A percentile compares a stretch with the other conserved stretches of the same genome.
phyloP scores from a whole-genome alignment of 495 filamentous ascomycete genomes.

The Evernia prunastri region DNA sequence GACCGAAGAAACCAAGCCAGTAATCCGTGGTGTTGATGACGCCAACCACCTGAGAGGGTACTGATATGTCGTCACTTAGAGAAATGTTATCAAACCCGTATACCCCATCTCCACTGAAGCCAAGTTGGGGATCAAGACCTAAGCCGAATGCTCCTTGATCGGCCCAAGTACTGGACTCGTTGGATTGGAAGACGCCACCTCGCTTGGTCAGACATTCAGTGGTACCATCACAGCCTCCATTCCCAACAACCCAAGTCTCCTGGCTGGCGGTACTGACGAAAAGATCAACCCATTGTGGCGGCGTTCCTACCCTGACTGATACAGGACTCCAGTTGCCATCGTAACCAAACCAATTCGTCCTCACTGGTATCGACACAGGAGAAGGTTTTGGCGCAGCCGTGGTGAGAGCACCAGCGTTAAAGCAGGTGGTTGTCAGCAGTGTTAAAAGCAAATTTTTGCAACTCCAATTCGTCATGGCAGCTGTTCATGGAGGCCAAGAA shows the following conservation, averaged over 20 bases:
- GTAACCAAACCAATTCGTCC: slow-evolving; percentile 18
- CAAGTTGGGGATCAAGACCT: slow-evolving; percentile 45
- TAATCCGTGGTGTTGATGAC: slow-evolving; percentile 51
- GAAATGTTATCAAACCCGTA: slow-evolving; percentile 54
- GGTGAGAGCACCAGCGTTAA: background rate
- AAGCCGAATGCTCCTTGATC: slow-evolving; percentile 49
- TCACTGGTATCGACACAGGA: slow-evolving; percentile 18
- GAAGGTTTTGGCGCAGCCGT: slow-evolving; percentile 5
- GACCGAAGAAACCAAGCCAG: slow-evolving; percentile 52
- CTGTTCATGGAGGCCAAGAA: background rate
- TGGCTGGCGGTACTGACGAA: slow-evolving; percentile 50
- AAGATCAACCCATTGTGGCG: slow-evolving; percentile 50
- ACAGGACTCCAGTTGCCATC: slow-evolving; percentile 30
- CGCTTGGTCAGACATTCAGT: slow-evolving; percentile 34
- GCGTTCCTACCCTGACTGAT: slow-evolving; percentile 49
- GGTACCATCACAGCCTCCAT: slow-evolving; percentile 41
- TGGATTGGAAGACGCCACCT: slow-evolving; percentile 47
- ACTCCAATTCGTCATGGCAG: background rate
- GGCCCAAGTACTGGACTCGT: slow-evolving; percentile 50
- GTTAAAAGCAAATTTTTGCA: background rate
- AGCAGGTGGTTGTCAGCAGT: background rate
- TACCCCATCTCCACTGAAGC: slow-evolving; percentile 46
- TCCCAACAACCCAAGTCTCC: slow-evolving; percentile 52
- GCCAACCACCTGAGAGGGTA: slow-evolving; percentile 44
- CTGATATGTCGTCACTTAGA: slow-evolving; percentile 37